A percentile compares a stretch with the other conserved stretches of the same genome.
These are phyloP conservation scores for Argentina anserina DNA, from an alignment of 306 rosid species.

Conservation along the genomic window DNA sequence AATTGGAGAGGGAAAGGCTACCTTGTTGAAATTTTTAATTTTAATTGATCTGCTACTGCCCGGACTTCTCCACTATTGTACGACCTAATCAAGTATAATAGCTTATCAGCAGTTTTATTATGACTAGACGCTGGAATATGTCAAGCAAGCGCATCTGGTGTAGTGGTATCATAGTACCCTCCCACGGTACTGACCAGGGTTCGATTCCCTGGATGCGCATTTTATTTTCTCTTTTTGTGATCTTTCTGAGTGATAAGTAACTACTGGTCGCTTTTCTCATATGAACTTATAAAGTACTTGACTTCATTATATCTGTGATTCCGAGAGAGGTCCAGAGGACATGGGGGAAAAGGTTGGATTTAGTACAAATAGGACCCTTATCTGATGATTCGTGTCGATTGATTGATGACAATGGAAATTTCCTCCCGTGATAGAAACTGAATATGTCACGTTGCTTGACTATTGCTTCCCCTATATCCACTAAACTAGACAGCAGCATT, in stretches of 20 bases:
- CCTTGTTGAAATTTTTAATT: slow-evolving; percentile 3
- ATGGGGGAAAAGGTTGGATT: neutral
- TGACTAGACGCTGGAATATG: too few species aligned
- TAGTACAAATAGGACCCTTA: neutral
- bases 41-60: neutral
- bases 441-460: neutral
- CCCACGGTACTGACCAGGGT: slow-evolving; percentile 99
- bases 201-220: slow-evolving; percentile 98
- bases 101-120: too few species aligned
- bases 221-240: accelerated
- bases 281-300: neutral
- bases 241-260: too few species aligned
- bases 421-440: neutral
- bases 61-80: too few species aligned
- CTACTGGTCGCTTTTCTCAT: too few species aligned
- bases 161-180: slow-evolving; percentile 99
- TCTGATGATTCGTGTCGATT: neutral
- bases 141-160: slow-evolving; percentile 73
- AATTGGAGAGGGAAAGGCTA: slow-evolving; percentile 13
- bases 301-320: neutral
- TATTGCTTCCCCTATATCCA: neutral
- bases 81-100: neutral
- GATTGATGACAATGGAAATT: neutral
- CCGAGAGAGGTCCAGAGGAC: neutral
- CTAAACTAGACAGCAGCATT: neutral